A percentile compares a stretch with the other conserved stretches of the same genome.
These are phyloP conservation scores for Fusarium clavum DNA, from an alignment of 2,329 filamentous ascomycete genomes.

Conservation along the genomic window DNA sequence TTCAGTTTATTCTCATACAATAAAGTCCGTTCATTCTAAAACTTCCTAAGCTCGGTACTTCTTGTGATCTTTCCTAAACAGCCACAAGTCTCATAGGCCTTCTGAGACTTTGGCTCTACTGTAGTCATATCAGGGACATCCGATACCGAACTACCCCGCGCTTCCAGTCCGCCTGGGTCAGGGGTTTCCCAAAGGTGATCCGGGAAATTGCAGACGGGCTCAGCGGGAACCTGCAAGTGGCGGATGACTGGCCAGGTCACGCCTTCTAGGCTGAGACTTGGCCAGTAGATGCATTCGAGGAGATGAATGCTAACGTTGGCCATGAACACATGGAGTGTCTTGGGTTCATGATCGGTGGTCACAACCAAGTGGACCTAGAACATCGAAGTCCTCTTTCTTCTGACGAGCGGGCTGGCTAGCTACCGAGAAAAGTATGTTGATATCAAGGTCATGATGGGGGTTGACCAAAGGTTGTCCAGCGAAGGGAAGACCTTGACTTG, in stretches of 20 bases:
- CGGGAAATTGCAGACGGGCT: too few relatives aligned
- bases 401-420: constrained; percentile 23
- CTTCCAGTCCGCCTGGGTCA: too few relatives aligned
- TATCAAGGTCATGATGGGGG: neutral
- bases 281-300: neutral
- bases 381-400: neutral
- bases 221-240: neutral
- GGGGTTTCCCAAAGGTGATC: too few relatives aligned
- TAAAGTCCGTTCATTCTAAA: neutral
- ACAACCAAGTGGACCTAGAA: neutral
- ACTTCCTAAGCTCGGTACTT: too few relatives aligned
- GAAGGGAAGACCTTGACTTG: too few relatives aligned
- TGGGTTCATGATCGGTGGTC: neutral
- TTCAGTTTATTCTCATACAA: neutral
- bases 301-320: neutral
- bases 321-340: neutral
- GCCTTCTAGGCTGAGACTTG: neutral
- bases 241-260: neutral
- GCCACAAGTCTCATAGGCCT: too few relatives aligned
- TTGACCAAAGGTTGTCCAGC: too few relatives aligned
- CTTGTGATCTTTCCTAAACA: too few relatives aligned
- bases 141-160: too few relatives aligned
- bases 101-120: too few relatives aligned
- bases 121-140: too few relatives aligned
- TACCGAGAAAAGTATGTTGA: neutral